Evolutionary conservation across 2,329 filamentous ascomycete species (phyloP).

Genomic region (Colletotrichum eleusines): DNA sequence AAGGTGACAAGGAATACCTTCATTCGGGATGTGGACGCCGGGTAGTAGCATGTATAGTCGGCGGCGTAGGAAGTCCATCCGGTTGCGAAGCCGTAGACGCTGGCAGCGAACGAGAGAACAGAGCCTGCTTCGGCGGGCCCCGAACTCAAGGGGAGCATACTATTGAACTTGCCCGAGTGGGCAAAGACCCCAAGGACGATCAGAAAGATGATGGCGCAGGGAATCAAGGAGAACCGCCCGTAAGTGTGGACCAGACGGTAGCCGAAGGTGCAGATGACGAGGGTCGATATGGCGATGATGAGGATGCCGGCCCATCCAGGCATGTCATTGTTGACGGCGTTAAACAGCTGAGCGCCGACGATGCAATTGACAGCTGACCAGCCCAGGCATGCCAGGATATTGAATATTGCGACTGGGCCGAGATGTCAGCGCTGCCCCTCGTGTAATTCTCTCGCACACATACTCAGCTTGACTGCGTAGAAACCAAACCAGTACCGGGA

Average conservation of each 20-base stretch:
- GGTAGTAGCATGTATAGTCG: constrained; percentile 86
- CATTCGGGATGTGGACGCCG: constrained; percentile 66
- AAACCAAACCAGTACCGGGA: constrained; percentile 82
- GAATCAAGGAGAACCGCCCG: constrained; percentile 81
- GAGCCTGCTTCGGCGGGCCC: constrained; percentile 71
- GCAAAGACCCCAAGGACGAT: constrained; percentile 77
- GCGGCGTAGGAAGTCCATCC: constrained; percentile 82
- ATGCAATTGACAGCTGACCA: constrained; percentile 85
- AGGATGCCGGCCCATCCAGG: constrained; percentile 81
- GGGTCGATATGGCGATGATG: constrained; percentile 79
- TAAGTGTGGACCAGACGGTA: constrained; percentile 83
- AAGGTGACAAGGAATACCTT: constrained; percentile 79
- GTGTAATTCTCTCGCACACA: constrained; percentile 45
- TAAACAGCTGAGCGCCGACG: constrained; percentile 81
- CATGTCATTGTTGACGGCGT: constrained; percentile 77
- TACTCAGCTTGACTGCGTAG: constrained; percentile 76
- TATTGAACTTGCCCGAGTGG: constrained; percentile 73
- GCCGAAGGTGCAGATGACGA: constrained; percentile 78
- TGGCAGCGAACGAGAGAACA: constrained; percentile 74
- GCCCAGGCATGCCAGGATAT: constrained; percentile 77
- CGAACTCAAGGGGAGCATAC: constrained; percentile 64
- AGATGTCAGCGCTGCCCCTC: background rate
- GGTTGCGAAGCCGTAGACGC: constrained; percentile 76
- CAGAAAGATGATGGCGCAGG: constrained; percentile 78
- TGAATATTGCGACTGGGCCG: constrained; percentile 73